Percentiles rank a stretch among this genome's conserved stretches.
Evolutionary conservation across 2,329 filamentous ascomycete genomes (phyloP).

Genomic region (Onygenales sp.): DNA sequence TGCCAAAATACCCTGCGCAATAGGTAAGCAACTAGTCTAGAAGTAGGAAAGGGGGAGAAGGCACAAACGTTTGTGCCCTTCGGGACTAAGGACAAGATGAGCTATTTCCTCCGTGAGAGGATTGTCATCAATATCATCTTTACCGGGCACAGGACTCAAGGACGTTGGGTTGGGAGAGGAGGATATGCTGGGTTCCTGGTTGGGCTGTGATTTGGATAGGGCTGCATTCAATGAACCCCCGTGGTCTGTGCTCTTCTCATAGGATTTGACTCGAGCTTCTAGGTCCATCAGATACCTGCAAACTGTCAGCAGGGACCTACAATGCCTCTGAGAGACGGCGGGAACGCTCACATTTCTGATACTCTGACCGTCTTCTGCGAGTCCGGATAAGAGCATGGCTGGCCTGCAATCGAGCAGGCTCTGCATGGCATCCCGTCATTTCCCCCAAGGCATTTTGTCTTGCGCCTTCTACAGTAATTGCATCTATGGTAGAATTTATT

Average conservation of each 20-base stretch:
- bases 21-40: neutral
- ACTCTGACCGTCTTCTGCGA: slow-evolving; percentile 13
- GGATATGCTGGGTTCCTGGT: neutral
- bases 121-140: slow-evolving; percentile 4
- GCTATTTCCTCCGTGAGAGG: slow-evolving; percentile 5
- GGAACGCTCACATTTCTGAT: slow-evolving; percentile 10
- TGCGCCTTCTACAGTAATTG: slow-evolving; percentile 14
- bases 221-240: neutral
- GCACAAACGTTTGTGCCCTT: slow-evolving; percentile 3
- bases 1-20: slow-evolving; percentile 15
- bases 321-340: neutral
- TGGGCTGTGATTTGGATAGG: neutral
- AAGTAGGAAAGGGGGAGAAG: neutral
- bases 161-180: neutral
- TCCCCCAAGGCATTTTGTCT: slow-evolving; percentile 15
- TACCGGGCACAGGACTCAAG: neutral
- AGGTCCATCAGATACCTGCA: slow-evolving; percentile 13
- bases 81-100: slow-evolving; percentile 2
- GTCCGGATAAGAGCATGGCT: slow-evolving; percentile 13
- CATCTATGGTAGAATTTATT: slow-evolving; percentile 9
- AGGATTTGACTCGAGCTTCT: slow-evolving; percentile 11
- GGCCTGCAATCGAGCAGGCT: slow-evolving; percentile 9
- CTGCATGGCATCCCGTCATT: slow-evolving; percentile 9
- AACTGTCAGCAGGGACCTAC: neutral
- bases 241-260: slow-evolving; percentile 5